phyloP scores from a whole-genome alignment of 2,329 filamentous ascomycete species.

The Pseudogymnoascus sp. region DNA sequence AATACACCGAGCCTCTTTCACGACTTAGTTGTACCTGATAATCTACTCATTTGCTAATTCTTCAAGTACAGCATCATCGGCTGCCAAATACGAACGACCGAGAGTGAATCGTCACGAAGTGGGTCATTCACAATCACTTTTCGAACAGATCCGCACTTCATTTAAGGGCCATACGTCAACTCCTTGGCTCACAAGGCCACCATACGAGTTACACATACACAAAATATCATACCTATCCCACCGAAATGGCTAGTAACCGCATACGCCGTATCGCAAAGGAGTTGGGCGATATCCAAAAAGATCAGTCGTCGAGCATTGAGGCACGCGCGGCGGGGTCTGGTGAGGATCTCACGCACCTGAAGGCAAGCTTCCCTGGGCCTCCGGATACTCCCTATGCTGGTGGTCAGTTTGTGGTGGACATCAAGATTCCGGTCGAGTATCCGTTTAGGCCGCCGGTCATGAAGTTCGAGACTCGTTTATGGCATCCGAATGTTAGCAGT shows the following conservation, averaged over 20 bases:
- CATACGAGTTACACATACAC: slow-evolving; percentile 4
- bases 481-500: slow-evolving; percentile 95
- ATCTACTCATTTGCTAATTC: neutral
- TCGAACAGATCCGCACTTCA: neutral
- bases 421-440: slow-evolving; percentile 80
- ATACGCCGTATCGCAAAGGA: slow-evolving; percentile 62
- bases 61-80: neutral
- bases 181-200: neutral
- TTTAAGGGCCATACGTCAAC: neutral
- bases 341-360: slow-evolving; percentile 71
- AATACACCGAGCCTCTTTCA: neutral
- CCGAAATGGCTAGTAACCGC: slow-evolving; percentile 23
- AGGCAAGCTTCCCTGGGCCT: slow-evolving; percentile 75
- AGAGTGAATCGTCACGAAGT: slow-evolving; percentile 3
- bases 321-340: slow-evolving; percentile 53
- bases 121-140: slow-evolving; percentile 4
- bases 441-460: slow-evolving; percentile 89
- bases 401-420: slow-evolving; percentile 73
- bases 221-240: neutral
- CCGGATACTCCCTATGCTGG: slow-evolving; percentile 91
- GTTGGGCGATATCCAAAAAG: slow-evolving; percentile 64
- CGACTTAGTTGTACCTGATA: neutral
- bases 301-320: slow-evolving; percentile 68
- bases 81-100: neutral
- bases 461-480: slow-evolving; percentile 87